Evolutionary conservation across 116 monocot genomes (phyloP).

Genomic region (Zostera marina): DNA sequence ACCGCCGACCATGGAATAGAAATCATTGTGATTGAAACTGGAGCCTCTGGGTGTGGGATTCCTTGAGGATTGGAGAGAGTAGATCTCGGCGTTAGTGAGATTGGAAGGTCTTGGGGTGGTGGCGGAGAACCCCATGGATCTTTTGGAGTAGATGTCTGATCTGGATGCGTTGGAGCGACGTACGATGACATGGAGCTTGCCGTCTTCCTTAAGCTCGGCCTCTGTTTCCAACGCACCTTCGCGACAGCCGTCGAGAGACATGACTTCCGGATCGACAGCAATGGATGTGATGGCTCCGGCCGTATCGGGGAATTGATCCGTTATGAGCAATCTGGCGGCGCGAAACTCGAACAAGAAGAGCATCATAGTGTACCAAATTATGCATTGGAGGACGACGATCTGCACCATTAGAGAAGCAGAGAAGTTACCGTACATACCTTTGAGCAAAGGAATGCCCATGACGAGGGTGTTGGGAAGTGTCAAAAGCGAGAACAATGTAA

Average conservation of each 20-base stretch:
- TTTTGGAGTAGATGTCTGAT: neutral
- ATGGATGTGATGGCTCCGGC: slow-evolving; percentile 60
- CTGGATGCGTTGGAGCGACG: slow-evolving; percentile 57
- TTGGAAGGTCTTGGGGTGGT: slow-evolving; percentile 69
- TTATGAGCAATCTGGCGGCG: slow-evolving; percentile 54
- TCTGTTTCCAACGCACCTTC: slow-evolving; percentile 35
- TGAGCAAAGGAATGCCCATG: slow-evolving; percentile 80
- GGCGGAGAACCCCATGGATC: slow-evolving; percentile 20
- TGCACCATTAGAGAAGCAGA: slow-evolving; percentile 64
- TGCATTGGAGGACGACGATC: slow-evolving; percentile 81
- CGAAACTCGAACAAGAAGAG: slow-evolving; percentile 88
- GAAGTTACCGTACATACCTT: slow-evolving; percentile 76
- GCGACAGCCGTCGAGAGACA: slow-evolving; percentile 49
- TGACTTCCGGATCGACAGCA: slow-evolving; percentile 60
- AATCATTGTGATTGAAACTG: slow-evolving; percentile 62
- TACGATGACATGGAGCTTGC: slow-evolving; percentile 65
- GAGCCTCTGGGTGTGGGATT: slow-evolving; percentile 72
- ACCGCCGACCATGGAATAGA: slow-evolving; percentile 43
- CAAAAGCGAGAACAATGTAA: slow-evolving; percentile 70
- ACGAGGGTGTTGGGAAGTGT: slow-evolving; percentile 83
- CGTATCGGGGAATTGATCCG: slow-evolving; percentile 66
- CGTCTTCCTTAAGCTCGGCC: slow-evolving; percentile 57
- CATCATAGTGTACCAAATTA: slow-evolving; percentile 78
- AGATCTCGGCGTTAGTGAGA: slow-evolving; percentile 78
- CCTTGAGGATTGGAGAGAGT: slow-evolving; percentile 50